Conservation (phyloP, 371 early-diverging fungal species). For the Mortierella sp. region DNA sequence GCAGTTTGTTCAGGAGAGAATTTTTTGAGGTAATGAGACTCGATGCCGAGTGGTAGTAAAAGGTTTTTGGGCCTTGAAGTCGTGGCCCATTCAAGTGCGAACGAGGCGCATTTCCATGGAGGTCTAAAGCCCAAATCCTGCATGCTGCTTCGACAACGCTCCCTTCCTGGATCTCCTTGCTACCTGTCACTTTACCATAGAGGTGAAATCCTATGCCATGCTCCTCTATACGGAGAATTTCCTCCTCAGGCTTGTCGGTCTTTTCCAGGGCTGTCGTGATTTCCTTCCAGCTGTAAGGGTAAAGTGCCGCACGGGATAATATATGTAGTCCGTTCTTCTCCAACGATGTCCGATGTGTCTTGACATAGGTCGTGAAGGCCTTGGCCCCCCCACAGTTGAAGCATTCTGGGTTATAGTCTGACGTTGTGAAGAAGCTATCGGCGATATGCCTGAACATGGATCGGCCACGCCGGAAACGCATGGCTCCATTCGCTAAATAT, state of each 20-base stretch:
- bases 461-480: conserved; percentile 70
- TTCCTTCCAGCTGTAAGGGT: conserved; percentile 9
- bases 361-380: conserved; percentile 66
- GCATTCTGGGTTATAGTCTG: conserved; percentile 62
- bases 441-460: conserved; percentile 64
- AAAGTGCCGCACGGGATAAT: conserved; percentile 8
- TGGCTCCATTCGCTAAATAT: conserved; percentile 64
- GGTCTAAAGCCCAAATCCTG: conserved; percentile 60
- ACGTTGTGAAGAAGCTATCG: conserved; percentile 60
- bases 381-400: conserved; percentile 69
- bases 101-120: conserved; percentile 2
- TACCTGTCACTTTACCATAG: conserved; percentile 67
- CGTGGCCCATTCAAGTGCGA: not conserved
- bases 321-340: conserved; percentile 12
- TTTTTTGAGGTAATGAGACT: not conserved
- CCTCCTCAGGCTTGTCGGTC: conserved; percentile 60
- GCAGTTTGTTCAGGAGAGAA: conserved; percentile 44
- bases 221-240: conserved; percentile 55
- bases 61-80: conserved; percentile 33
- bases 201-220: conserved; percentile 61
- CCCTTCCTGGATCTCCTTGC: conserved; percentile 55
- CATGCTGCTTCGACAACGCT: conserved; percentile 61
- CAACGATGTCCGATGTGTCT: conserved; percentile 3
- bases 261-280: conserved; percentile 48
- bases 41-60: conserved; percentile 26